Evolutionary conservation across 2,329 filamentous ascomycete genomes (phyloP), one percentile per base, ranked within the genome.

Genomic region (Lasiodiplodia sp.): DNA sequence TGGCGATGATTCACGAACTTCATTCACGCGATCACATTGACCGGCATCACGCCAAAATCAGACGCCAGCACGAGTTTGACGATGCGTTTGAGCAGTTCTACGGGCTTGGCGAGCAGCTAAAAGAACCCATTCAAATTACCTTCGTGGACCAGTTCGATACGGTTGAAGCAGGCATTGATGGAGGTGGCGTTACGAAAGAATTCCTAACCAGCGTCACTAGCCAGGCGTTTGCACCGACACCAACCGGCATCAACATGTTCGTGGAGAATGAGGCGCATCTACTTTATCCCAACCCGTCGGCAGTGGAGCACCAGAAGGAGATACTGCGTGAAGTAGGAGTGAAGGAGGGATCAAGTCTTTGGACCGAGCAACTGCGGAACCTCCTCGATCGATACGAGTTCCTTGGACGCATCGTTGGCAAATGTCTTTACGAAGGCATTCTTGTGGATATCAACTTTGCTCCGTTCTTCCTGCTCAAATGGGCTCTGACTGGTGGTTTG

Each of bases 361-460:
- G 83, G 86, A 84, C 66, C 83, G 86, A 0, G 79, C 82, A 2
- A 83, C 93, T 60, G 78, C 81, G 4, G 86, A 47, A 89, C 34
- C 79, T 96, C 18, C 83, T 96, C 5, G 87, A 87, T 70, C 88
- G 90, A 16, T 98, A 93, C 76, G 94, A 98, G 76, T 99, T 99
- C 72, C 84, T 98, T 0, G 96, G 96, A 1, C 91, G 96, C 3
- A 88, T 99, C 34, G 90, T 99, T 31, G 96, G 96, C 12, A 99
- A 99, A 78, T 99, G 96, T 80, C 85, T 99, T 75, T 99, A 99
- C 76, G 96, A 99, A 81, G 94, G 94, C 0, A 98, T 99, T 55
- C 86, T 99, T 3, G 90, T 98, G 57, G 94, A 99, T 79, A 90
- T 97, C 69, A 89, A 89, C 63, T 99, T 99, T 83, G 94, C 95